These are phyloP conservation scores for Quercus suber DNA, from an alignment of 306 rosid genomes.

Conservation along the genomic window DNA sequence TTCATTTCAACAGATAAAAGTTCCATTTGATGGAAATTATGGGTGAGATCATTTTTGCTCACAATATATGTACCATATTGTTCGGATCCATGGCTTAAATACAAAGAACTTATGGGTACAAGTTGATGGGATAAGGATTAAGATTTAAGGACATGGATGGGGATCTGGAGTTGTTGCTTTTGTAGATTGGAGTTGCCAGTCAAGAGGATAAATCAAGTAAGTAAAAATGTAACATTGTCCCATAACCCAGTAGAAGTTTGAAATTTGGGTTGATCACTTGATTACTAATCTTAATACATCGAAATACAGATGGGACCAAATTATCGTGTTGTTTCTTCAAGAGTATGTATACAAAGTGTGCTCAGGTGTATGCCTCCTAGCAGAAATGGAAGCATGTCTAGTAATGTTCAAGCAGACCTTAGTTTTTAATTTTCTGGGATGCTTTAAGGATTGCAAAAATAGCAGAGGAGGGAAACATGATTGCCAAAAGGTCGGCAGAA, in stretches of 20 bases:
- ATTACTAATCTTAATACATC: not conserved
- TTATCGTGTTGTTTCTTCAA: not conserved
- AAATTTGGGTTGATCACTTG: not conserved
- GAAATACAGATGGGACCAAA: not conserved
- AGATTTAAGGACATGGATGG: not conserved
- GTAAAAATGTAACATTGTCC: not conserved
- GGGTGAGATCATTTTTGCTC: not conserved
- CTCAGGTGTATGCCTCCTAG: not conserved
- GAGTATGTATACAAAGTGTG: not conserved
- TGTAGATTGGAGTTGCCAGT: not conserved
- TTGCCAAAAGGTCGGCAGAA: not conserved
- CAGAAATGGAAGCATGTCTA: not conserved
- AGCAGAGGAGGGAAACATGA: not conserved
- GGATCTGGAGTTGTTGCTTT: not conserved
- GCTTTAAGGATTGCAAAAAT: not conserved
- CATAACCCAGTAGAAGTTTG: not conserved
- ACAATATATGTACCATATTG: not conserved
- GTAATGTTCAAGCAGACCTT: not conserved
- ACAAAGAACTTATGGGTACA: not conserved
- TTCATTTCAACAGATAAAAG: slow-evolving; percentile 10
- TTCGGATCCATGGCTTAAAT: not conserved
- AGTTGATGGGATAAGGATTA: not conserved
- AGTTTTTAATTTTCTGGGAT: not conserved
- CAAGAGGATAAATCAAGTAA: not conserved
- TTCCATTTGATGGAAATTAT: not conserved